phyloP scores from a whole-genome alignment of 2,329 filamentous ascomycete genomes.

The Madurella mycetomatis region DNA sequence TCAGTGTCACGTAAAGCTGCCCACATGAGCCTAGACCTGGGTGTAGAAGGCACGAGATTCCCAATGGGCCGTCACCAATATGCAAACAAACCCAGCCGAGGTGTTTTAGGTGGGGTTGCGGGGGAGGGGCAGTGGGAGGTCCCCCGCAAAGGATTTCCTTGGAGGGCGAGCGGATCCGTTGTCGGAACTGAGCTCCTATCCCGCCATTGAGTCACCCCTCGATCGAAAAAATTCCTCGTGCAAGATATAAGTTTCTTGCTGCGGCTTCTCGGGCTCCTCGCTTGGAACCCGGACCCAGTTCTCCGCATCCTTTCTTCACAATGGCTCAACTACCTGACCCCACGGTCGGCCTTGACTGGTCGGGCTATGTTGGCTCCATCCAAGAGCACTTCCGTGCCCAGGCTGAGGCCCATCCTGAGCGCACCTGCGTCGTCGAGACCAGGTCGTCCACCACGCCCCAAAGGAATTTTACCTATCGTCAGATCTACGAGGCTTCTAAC shows the following conservation, averaged over 20 bases:
- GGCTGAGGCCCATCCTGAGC: conserved; percentile 63
- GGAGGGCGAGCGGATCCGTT: conserved; percentile 1
- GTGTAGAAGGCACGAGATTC: too few species aligned
- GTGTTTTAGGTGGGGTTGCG: background rate
- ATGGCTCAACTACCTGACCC: conserved; percentile 51
- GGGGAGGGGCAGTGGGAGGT: background rate
- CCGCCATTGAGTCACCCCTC: conserved; percentile 3
- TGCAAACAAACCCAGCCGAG: background rate
- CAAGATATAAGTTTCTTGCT: background rate
- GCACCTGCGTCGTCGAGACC: conserved; percentile 48
- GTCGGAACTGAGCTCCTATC: conserved; percentile 5
- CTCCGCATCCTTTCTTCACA: background rate
- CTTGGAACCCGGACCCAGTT: background rate
- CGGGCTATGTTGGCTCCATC: conserved; percentile 54
- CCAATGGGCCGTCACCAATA: too few species aligned
- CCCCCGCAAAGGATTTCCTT: background rate
- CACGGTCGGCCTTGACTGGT: conserved; percentile 63
- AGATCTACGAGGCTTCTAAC: conserved; percentile 84
- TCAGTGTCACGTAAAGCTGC: too few species aligned
- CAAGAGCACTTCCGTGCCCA: conserved; percentile 66
- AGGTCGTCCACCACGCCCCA: conserved; percentile 45
- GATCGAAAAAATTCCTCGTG: conserved; percentile 4
- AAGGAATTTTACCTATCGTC: conserved; percentile 72
- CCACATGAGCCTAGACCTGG: too few species aligned
- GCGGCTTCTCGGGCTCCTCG: background rate